Percentiles rank a stretch among this genome's conserved stretches.
Conservation (phyloP, 768 basidiomycete species). For the Gloeostereum incarnatum region DNA sequence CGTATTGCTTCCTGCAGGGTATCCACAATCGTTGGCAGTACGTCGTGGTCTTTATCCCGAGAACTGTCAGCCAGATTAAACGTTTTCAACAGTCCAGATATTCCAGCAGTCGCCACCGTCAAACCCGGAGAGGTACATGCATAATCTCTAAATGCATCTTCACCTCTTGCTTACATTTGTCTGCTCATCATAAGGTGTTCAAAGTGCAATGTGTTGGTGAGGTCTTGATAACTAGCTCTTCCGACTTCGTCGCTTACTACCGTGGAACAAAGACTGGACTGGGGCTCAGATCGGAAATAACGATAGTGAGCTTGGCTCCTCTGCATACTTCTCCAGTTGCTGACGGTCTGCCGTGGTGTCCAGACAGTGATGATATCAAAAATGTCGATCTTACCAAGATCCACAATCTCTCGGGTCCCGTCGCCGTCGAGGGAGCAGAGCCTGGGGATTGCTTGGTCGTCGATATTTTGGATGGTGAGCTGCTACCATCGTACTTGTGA, state of each 20-base stretch:
- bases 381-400: slow-evolving; percentile 56
- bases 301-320: slow-evolving; percentile 34
- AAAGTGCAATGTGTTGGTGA: slow-evolving; percentile 61
- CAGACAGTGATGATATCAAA: slow-evolving; percentile 60
- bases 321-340: background rate
- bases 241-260: background rate
- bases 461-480: slow-evolving; percentile 65
- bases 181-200: slow-evolving; percentile 41
- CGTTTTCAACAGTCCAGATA: slow-evolving; percentile 38
- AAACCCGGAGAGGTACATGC: slow-evolving; percentile 48
- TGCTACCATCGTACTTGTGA: background rate
- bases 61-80: background rate
- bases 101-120: slow-evolving; percentile 51
- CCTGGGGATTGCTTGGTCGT: slow-evolving; percentile 76
- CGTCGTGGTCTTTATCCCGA: slow-evolving; percentile 13
- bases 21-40: slow-evolving; percentile 73
- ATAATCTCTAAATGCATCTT: background rate
- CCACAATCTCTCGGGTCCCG: slow-evolving; percentile 71
- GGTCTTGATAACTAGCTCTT: slow-evolving; percentile 8
- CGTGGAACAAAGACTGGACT: slow-evolving; percentile 50
- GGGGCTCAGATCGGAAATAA: slow-evolving; percentile 75
- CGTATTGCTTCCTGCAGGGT: slow-evolving; percentile 25
- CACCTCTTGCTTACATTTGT: slow-evolving; percentile 3
- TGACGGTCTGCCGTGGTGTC: background rate
- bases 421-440: slow-evolving; percentile 67